phyloP scores from a whole-genome alignment of 345 rosid species.

The Excoecaria cochinchinensis region DNA sequence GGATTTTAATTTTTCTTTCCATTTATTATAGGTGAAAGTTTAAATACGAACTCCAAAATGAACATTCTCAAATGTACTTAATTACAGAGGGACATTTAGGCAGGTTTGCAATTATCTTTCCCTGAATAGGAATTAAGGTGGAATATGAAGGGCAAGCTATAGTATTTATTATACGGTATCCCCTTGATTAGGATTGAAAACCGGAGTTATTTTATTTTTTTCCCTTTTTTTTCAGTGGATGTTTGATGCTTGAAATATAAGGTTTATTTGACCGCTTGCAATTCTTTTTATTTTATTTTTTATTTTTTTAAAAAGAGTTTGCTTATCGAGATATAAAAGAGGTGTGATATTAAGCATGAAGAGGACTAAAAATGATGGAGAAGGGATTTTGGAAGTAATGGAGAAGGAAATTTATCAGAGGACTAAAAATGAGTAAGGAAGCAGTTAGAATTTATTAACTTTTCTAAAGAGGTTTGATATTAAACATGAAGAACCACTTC shows the following conservation, averaged over 20 bases:
- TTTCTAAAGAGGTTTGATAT: not conserved
- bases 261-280: not conserved
- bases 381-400: not conserved
- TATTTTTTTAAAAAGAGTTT: not conserved
- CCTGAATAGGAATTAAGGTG: not conserved
- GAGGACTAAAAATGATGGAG: not conserved
- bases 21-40: not conserved
- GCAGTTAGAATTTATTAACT: not conserved
- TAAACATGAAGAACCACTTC: not conserved
- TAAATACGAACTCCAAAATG: no score
- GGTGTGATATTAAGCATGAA: no score
- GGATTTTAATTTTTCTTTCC: not conserved
- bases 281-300: no score
- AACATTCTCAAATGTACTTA: not conserved
- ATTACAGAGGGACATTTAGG: not conserved
- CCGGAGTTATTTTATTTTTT: not conserved
- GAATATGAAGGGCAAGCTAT: not conserved
- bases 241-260: not conserved
- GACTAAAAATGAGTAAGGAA: not conserved
- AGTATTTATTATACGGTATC: not conserved
- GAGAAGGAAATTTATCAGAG: not conserved
- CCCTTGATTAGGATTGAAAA: not conserved
- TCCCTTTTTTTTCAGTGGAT: not conserved
- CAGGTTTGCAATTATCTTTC: not conserved
- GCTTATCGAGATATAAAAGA: not conserved